A percentile compares a stretch with the other conserved stretches of the same genome.
Conservation (phyloP, 1,139 yeast species). For the Geotrichum aggregatum region DNA sequence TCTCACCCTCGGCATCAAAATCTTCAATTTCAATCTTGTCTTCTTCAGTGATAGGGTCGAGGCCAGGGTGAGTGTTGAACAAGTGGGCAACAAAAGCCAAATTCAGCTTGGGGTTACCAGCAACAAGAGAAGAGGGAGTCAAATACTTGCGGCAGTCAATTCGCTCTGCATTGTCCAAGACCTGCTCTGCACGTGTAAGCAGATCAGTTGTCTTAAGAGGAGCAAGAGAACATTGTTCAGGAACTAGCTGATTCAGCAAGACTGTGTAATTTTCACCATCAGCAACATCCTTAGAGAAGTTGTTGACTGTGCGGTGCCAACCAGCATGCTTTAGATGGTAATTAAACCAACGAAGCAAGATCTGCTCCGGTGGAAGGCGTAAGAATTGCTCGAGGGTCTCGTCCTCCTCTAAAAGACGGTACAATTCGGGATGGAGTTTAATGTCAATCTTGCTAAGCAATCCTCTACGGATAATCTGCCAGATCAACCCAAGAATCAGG, state of each 20-base stretch:
- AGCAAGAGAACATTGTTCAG: constrained; percentile 71
- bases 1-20: constrained; percentile 98
- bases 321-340: constrained; percentile 94
- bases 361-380: constrained; percentile 96
- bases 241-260: constrained; percentile 80
- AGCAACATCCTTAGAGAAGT: constrained; percentile 80
- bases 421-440: constrained; percentile 92
- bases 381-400: constrained; percentile 95
- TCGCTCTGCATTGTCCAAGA: constrained; percentile 80
- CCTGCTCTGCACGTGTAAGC: constrained; percentile 78
- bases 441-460: constrained; percentile 90
- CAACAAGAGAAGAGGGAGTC: constrained; percentile 87
- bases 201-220: constrained; percentile 76
- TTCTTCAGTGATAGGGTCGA: constrained; percentile 89
- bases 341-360: constrained; percentile 94
- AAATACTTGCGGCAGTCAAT: constrained; percentile 89
- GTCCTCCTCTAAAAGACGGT: constrained; percentile 90
- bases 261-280: constrained; percentile 96
- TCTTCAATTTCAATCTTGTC: constrained; percentile 82
- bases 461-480: constrained; percentile 98
- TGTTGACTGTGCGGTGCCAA: constrained; percentile 77
- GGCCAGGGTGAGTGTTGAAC: constrained; percentile 94
- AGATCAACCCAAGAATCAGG: constrained; percentile 86
- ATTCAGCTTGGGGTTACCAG: constrained; percentile 95
- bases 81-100: constrained; percentile 95